Percentiles rank a stretch among this genome's conserved stretches.
Conservation (phyloP, 768 basidiomycete species). For the Amanita rubescens region DNA sequence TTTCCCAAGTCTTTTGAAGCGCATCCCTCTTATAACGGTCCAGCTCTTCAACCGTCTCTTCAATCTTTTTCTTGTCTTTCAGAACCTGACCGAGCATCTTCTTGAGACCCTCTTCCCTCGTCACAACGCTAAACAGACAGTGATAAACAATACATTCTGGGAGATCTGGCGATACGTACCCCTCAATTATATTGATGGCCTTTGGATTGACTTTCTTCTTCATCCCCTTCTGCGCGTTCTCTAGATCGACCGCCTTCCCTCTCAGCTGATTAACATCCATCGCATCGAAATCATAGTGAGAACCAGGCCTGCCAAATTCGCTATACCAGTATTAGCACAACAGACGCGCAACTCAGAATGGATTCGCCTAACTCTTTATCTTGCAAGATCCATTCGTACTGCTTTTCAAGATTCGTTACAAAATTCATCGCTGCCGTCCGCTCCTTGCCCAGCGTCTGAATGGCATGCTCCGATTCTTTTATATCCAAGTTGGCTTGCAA, state of each 20-base stretch:
- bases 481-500: slow-evolving; percentile 58
- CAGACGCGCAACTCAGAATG: slow-evolving; percentile 1
- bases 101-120: slow-evolving; percentile 78
- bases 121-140: slow-evolving; percentile 66
- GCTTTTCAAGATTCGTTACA: slow-evolving; percentile 66
- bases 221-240: slow-evolving; percentile 73
- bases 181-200: slow-evolving; percentile 93
- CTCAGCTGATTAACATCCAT: slow-evolving; percentile 54
- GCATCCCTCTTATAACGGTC: slow-evolving; percentile 94
- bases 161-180: slow-evolving; percentile 38
- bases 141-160: neutral
- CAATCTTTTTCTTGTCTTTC: slow-evolving; percentile 93
- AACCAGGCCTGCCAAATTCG: slow-evolving; percentile 74
- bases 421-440: slow-evolving; percentile 41
- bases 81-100: slow-evolving; percentile 85
- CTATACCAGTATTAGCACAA: slow-evolving; percentile 28
- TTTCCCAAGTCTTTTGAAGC: slow-evolving; percentile 90
- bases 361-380: slow-evolving; percentile 67
- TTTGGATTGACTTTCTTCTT: slow-evolving; percentile 96
- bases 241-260: slow-evolving; percentile 66
- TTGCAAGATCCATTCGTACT: slow-evolving; percentile 82
- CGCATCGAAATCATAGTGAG: slow-evolving; percentile 72
- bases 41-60: slow-evolving; percentile 86
- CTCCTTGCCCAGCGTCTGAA: slow-evolving; percentile 59
- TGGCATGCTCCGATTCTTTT: slow-evolving; percentile 64